Conservation (phyloP, 2,329 filamentous ascomycete species). For the Penicillium sp. region DNA sequence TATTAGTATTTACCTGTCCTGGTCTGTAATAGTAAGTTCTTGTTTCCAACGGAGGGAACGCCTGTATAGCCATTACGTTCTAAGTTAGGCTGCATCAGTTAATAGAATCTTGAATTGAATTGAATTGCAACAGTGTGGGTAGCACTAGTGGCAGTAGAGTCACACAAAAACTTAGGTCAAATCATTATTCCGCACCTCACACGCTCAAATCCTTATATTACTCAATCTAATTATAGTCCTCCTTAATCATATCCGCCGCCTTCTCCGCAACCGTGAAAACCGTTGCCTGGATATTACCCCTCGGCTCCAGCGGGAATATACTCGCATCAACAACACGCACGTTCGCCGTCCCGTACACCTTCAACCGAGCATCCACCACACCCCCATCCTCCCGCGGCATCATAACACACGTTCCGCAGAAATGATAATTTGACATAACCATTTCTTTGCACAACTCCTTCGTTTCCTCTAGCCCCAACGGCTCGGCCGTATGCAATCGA, state of each 20-base stretch:
- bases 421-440: conserved; percentile 29
- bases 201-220: too few species aligned
- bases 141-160: too few species aligned
- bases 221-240: too few species aligned
- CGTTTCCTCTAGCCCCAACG: conserved; percentile 13
- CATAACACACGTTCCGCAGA: conserved; percentile 38
- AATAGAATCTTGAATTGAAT: too few species aligned
- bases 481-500: conserved; percentile 19
- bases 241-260: conserved; percentile 35
- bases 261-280: conserved; percentile 43
- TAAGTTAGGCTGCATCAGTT: too few species aligned
- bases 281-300: conserved; percentile 42
- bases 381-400: conserved; percentile 31
- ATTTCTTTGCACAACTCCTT: conserved; percentile 24
- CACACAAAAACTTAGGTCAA: too few species aligned
- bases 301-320: conserved; percentile 38
- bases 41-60: too few species aligned
- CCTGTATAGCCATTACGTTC: too few species aligned
- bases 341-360: conserved; percentile 35
- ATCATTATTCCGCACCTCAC: too few species aligned
- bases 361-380: conserved; percentile 32
- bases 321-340: conserved; percentile 42
- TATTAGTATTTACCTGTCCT: too few species aligned
- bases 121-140: too few species aligned
- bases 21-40: too few species aligned